Base-by-base conservation (phyloP, 2,329 filamentous ascomycete species). In the Capronia americana region DNA sequence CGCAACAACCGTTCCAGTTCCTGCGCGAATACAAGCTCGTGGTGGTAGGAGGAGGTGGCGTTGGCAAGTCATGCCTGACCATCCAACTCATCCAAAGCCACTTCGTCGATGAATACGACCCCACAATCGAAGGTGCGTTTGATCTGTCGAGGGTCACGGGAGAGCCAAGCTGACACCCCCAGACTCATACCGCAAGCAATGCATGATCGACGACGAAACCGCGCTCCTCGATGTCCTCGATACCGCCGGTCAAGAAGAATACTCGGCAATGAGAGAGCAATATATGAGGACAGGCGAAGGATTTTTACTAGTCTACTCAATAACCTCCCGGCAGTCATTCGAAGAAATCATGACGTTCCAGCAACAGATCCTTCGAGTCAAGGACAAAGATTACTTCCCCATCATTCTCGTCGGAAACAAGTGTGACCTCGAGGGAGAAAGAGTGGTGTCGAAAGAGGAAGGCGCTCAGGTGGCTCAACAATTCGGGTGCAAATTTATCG, bases 131-230 rank as follows among this genome's bases (percentile, higher is more conserved):
- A 91, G 95, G 95, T 83, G 72, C 68, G 76, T 68, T 48, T 12
- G 5, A 6, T 34, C 38, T 20, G 10, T 66, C n/a, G 11, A 41
- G 24, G 48, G 23, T 23, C 20, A 56, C 12, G 20, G n/a, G 30
- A n/a, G 48, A 61, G 23, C 30, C 30, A 41, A 20, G 48, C 66
- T 68, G 63, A 68, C 57, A 46, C 3, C 11, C 63, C 60, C 79
- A 99, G 95, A 99, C 79, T 98, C 95, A 70, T 99, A 99, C 86
- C 93, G 95, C 84, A 99, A 99, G 90, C 95, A 98, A 86, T 98
- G 95, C 80, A 90, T 97, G 74, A 96, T 99, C 79, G 95, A 99
- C 79, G 95, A 98, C 75, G 95, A 99, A 82, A 93, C 97, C 73
- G 95, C 95, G 59, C 87, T 99, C 68, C 90, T 99, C 80, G 95